These are phyloP conservation scores for Tubosaeta sp. DNA, from an alignment of 768 basidiomycete genomes.

Conservation along the genomic window DNA sequence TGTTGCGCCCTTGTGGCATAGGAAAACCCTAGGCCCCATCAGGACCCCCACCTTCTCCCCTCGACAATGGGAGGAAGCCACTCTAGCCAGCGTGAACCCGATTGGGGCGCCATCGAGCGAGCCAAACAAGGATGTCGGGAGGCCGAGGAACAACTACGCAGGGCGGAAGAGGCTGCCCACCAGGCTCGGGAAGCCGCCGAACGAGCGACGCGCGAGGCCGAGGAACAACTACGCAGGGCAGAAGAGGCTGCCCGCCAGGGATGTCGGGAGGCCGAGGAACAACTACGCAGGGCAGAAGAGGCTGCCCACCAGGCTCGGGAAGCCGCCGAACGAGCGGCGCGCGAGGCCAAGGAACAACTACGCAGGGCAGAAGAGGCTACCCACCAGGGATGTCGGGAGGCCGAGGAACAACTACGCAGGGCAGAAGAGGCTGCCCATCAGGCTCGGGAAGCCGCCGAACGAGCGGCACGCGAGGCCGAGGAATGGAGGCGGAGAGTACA, in stretches of 20 bases:
- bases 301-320: constrained; percentile 19
- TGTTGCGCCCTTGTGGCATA: neutral
- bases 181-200: constrained; percentile 21
- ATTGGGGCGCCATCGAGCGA: constrained; percentile 22
- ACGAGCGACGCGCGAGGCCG: constrained; percentile 19
- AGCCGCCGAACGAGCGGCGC: constrained; percentile 20
- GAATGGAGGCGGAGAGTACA: constrained; percentile 10
- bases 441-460: constrained; percentile 22
- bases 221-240: no score
- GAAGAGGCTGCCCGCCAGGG: no score
- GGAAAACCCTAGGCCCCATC: neutral
- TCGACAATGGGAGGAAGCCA: constrained; percentile 24
- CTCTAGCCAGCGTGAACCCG: constrained; percentile 22
- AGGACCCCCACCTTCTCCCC: neutral
- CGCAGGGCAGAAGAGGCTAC: no score
- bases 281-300: constrained; percentile 14
- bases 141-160: constrained; percentile 18
- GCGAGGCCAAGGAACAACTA: constrained; percentile 21
- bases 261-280: constrained; percentile 19
- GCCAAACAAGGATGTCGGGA: constrained; percentile 16
- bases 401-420: constrained; percentile 15
- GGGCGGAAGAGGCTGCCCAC: constrained; percentile 19
- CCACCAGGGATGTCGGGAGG: constrained; percentile 13
- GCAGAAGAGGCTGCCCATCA: constrained; percentile 19
- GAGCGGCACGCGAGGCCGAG: constrained; percentile 20